Evolutionary conservation across 2,329 filamentous ascomycete species (phyloP).

Genomic region (Teratosphaeria destructans): DNA sequence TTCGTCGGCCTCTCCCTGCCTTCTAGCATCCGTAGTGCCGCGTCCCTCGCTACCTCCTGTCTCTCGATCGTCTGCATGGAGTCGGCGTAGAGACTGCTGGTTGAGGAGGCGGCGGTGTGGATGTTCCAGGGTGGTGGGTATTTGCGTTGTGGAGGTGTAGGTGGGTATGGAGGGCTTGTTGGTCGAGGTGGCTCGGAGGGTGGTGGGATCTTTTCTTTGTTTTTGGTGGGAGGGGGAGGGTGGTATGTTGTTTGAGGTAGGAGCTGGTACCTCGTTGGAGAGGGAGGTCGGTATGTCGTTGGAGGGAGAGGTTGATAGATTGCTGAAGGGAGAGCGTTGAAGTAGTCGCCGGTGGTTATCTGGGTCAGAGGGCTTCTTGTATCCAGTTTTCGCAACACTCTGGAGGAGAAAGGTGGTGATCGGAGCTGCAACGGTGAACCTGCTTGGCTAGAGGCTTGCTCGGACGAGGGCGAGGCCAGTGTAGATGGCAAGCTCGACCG

Average conservation of each 20-base stretch:
- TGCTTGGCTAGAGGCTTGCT: not conserved
- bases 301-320: not conserved
- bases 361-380: not conserved
- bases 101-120: conserved; percentile 6
- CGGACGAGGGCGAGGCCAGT: not conserved
- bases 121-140: not conserved
- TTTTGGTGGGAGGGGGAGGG: not conserved
- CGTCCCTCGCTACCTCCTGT: not conserved
- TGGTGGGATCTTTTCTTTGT: not conserved
- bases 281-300: not conserved
- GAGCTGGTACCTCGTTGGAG: not conserved
- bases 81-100: conserved; percentile 3
- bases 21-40: conserved; percentile 4
- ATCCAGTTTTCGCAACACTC: not conserved
- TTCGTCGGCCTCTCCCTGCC: conserved; percentile 1
- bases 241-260: not conserved
- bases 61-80: conserved; percentile 2
- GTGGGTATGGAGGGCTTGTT: not conserved
- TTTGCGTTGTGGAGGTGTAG: not conserved
- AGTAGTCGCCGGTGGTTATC: not conserved
- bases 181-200: not conserved
- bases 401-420: not conserved
- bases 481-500: not conserved
- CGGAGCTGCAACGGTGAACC: not conserved
- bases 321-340: not conserved